phyloP scores from a whole-genome alignment of 495 filamentous ascomycete genomes.

The Thozetella sp. region DNA sequence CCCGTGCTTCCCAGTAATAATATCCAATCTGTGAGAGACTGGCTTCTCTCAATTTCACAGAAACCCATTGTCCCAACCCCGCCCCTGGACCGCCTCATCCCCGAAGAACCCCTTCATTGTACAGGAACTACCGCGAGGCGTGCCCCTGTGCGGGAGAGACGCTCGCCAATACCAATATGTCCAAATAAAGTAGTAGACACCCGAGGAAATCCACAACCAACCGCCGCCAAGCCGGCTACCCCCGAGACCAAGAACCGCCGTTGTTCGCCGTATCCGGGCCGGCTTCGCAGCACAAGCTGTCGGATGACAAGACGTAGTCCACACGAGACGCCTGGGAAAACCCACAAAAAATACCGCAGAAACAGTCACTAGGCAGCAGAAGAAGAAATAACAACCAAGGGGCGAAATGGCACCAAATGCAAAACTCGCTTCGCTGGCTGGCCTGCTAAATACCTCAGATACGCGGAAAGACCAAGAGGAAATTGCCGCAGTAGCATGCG shows the following conservation, averaged over 20 bases:
- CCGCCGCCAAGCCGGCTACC: not conserved
- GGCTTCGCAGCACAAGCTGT: not conserved
- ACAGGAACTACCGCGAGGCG: slow-evolving; percentile 1
- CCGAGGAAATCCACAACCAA: not conserved
- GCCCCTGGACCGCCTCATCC: not conserved
- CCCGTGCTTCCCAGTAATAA: not conserved
- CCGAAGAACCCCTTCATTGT: slow-evolving; percentile 3
- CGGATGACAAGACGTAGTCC: not conserved
- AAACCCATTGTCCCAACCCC: not conserved
- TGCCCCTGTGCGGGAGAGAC: not conserved
- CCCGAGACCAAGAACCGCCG: not conserved
- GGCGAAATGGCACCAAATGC: slow-evolving; percentile 10
- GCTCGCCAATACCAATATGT: slow-evolving; percentile 4
- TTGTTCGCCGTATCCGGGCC: not conserved
- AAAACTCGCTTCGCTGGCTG: slow-evolving; percentile 6
- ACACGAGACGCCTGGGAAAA: not conserved
- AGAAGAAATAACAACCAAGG: not conserved
- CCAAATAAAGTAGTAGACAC: not conserved
- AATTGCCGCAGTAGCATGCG: no score
- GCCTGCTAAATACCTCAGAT: not conserved
- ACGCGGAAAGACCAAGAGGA: slow-evolving; percentile 12
- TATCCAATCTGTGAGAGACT: slow-evolving; percentile 13
- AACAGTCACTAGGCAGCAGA: not conserved
- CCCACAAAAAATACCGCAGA: not conserved
- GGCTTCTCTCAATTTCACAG: slow-evolving; percentile 10